Conservation (phyloP, 2,329 filamentous ascomycete species). For the Paramyrothecium sp. region DNA sequence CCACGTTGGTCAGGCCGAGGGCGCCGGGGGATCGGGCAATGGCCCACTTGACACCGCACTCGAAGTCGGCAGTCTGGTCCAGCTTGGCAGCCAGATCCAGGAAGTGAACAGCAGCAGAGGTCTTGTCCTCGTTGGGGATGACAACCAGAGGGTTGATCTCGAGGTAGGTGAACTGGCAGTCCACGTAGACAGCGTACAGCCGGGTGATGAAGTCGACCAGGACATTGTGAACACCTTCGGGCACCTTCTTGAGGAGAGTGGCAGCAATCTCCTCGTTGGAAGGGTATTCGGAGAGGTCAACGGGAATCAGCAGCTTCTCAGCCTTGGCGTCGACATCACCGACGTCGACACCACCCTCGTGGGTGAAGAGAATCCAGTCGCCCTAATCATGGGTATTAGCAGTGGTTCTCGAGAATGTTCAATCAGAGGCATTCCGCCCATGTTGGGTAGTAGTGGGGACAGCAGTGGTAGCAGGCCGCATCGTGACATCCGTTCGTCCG, state of each 20-base stretch:
- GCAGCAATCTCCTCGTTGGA: conserved; percentile 92
- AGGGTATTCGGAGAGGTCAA: conserved; percentile 91
- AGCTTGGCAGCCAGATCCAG: conserved; percentile 98
- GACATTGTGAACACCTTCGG: conserved; percentile 94
- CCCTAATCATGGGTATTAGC: conserved; percentile 57
- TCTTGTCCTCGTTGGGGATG: conserved; percentile 89
- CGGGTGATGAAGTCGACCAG: conserved; percentile 98
- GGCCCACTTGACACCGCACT: conserved; percentile 99
- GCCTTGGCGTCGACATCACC: conserved; percentile 99
- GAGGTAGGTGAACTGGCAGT: conserved; percentile 99
- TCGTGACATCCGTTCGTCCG: conserved; percentile 38
- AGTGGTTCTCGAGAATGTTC: conserved; percentile 1
- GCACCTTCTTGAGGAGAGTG: conserved; percentile 86
- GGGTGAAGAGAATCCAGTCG: conserved; percentile 99
- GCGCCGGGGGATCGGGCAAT: conserved; percentile 88
- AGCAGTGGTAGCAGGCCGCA: conserved; percentile 15
- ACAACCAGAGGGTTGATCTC: conserved; percentile 99
- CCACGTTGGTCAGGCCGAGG: conserved; percentile 74
- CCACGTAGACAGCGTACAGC: conserved; percentile 97
- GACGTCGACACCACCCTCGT: conserved; percentile 99
- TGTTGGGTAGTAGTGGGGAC: conserved; percentile 3
- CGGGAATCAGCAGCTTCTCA: conserved; percentile 96
- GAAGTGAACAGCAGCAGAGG: conserved; percentile 95
- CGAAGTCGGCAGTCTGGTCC: conserved; percentile 98
- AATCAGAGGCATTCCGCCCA: conserved; percentile 6